Base-by-base conservation (phyloP, 2,329 filamentous ascomycete species). In the Dryadomyces quercus-mongolicae region DNA sequence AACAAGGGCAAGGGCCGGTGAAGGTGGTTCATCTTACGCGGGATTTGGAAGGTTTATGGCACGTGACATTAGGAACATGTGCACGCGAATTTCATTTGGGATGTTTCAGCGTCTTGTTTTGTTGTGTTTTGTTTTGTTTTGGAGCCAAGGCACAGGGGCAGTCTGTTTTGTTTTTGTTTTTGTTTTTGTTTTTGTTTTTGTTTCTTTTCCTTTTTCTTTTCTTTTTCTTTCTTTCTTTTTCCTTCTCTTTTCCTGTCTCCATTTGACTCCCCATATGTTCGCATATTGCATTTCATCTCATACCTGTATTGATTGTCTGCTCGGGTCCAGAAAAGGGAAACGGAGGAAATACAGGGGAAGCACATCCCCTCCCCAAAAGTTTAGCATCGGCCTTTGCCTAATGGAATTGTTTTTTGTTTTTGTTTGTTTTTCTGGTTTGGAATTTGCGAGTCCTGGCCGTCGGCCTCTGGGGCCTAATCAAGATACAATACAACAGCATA, bases 1-100 rank as follows among this genome's bases (percentile, higher is more conserved):
- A 63, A 63, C 42, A 63, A 59, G 51, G 59, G 56, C 36, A 57
- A 57, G 51, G 36, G 31, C 13, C 13, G 10, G 12, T 16, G 16
- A 5, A 46, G 20, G 13, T 20, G 3, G 36, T n/a, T n/a, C n/a
- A n/a, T n/a, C n/a, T n/a, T n/a, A 13, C 36, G 15, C 6, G 25
- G 25, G 25, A 31, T 31, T 4, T 8, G 25, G 8, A 31, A 4
- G 4, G 25, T 31, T 31, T 40, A 40, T 40, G 15, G 10, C 36
- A 40, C 36, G 36, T 40, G 36, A 40, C 36, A 13, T 40, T 13
- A 8, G 8, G 25, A 31, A 31, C 8, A 31, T 31, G 25, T 31
- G 25, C 25, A 31, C 25, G 25, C 8, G 25, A 31, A 31, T 31
- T 31, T 31, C 25, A n/a, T n/a, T n/a, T 31, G 25, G 25, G 25